phyloP scores from a whole-genome alignment of 2,329 filamentous ascomycete genomes.

The Aurifilum marmelostoma region DNA sequence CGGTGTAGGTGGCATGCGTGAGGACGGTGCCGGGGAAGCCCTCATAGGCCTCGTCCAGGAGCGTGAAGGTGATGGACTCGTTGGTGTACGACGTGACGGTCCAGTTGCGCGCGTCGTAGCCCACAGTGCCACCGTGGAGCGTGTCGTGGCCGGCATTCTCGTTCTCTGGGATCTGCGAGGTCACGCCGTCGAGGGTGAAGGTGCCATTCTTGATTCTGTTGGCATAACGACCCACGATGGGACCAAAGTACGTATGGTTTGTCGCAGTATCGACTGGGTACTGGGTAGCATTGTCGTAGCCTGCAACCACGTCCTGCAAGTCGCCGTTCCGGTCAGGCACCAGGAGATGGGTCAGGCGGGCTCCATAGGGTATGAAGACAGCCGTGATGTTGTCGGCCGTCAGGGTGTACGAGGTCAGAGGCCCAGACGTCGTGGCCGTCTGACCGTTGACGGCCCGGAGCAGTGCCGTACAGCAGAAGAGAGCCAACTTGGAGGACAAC shows the following conservation, averaged over 20 bases:
- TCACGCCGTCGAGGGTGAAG: slow-evolving; percentile 18
- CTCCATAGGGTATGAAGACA: slow-evolving; percentile 21
- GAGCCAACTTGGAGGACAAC: background rate
- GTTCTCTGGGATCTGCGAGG: slow-evolving; percentile 19
- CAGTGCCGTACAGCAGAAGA: slow-evolving; percentile 15
- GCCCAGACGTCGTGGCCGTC: slow-evolving; percentile 18
- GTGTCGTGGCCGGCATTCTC: slow-evolving; percentile 18
- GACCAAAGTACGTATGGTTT: slow-evolving; percentile 22
- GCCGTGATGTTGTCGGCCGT: slow-evolving; percentile 26
- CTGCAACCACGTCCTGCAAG: slow-evolving; percentile 20
- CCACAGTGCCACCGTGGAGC: slow-evolving; percentile 21
- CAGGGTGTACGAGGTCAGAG: slow-evolving; percentile 22
- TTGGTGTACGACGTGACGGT: slow-evolving; percentile 23
- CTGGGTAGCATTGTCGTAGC: slow-evolving; percentile 21
- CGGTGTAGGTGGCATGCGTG: slow-evolving; percentile 20
- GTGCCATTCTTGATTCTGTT: slow-evolving; percentile 26
- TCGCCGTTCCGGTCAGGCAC: slow-evolving; percentile 22
- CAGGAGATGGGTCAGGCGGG: slow-evolving; percentile 22
- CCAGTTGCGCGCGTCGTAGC: slow-evolving; percentile 23
- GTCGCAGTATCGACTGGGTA: slow-evolving; percentile 22
- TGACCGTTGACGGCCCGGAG: slow-evolving; percentile 16
- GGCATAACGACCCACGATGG: slow-evolving; percentile 20
- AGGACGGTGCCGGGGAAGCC: slow-evolving; percentile 22
- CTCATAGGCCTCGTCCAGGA: slow-evolving; percentile 19
- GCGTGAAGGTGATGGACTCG: slow-evolving; percentile 17